Base-by-base conservation (phyloP, 2,329 filamentous ascomycete genomes). In the Penicillium sp. region DNA sequence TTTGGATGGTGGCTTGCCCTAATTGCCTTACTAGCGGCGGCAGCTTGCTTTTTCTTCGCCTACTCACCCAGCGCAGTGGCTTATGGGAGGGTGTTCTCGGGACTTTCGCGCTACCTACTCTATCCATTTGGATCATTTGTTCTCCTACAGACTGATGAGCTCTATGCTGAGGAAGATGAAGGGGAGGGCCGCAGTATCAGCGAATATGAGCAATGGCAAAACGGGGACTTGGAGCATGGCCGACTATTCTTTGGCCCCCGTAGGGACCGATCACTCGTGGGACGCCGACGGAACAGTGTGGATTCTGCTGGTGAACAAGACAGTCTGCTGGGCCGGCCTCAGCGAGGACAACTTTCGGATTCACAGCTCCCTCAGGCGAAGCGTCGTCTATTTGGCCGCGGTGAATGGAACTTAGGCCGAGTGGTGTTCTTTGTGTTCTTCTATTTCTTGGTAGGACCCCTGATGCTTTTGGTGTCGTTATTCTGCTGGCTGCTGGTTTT, bases 181-280 rank as follows among this genome's bases (percentile, higher is more conserved):
- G 92, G 93, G 40, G 94, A 99, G 75, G 94, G 94, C 20, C 86
- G 94, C 69, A 97, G 92, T 77, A 97, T 99, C 69, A 95, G 90
- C 67, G 94, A 99, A 77, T 99, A 99, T 71, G 94, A 99, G 73
- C 92, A 96, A 75, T 99, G 94, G 94, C 94, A 99, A 77, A 97
- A 87, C 69, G 94, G 94, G 49, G 94, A 99, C 69, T 83, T 99
- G 31, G 94, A 99, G 74, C 92, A 97, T 72, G 94, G 94, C 3
- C 85, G 93, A 31, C 83, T 99, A 2, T 97, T 99, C 79, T 99
- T 99, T 72, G 95, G 94, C 0, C 94, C 94, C 3, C 85, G 77
- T 26, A 77, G 84, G 57, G 87, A 82, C 64, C 85, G 89, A 51
- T 95, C 92, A 6, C 86, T 97, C 49, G 81, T 97, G 41, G 94